Conservation (phyloP, 2,329 filamentous ascomycete species). For the Cladosporium oxysporum region DNA sequence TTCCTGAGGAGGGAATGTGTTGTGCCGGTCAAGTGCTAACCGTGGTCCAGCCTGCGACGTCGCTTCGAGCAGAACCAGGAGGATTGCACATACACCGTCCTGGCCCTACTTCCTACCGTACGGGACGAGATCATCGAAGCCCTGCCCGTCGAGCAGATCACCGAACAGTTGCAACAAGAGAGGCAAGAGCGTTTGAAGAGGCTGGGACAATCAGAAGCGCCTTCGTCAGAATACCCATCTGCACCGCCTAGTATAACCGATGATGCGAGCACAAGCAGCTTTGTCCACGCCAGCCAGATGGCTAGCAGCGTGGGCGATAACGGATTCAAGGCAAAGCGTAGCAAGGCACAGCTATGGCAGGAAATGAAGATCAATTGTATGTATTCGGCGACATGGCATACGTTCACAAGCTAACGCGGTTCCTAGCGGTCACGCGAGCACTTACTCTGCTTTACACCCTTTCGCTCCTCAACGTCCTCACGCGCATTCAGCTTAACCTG, state of each 20-base stretch:
- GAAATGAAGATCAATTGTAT: slow-evolving; percentile 93
- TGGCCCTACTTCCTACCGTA: slow-evolving; percentile 90
- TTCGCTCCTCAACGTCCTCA: slow-evolving; percentile 84
- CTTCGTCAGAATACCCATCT: slow-evolving; percentile 58
- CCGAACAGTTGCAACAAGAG: slow-evolving; percentile 91
- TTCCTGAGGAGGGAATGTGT: background rate
- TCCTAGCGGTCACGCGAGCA: slow-evolving; percentile 80
- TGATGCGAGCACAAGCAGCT: slow-evolving; percentile 82
- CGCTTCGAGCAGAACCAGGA: slow-evolving; percentile 99
- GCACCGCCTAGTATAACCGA: slow-evolving; percentile 71
- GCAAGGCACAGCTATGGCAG: slow-evolving; percentile 93
- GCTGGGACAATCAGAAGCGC: slow-evolving; percentile 51
- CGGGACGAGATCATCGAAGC: slow-evolving; percentile 85
- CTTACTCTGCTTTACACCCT: slow-evolving; percentile 93
- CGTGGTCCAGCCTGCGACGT: slow-evolving; percentile 71
- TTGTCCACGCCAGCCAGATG: slow-evolving; percentile 78
- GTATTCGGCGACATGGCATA: slow-evolving; percentile 37
- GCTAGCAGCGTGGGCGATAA: slow-evolving; percentile 52
- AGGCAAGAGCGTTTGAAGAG: slow-evolving; percentile 67
- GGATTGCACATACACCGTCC: slow-evolving; percentile 95
- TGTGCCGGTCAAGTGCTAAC: background rate
- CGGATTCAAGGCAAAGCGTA: slow-evolving; percentile 64
- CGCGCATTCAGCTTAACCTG: slow-evolving; percentile 93
- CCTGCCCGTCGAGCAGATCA: slow-evolving; percentile 88
- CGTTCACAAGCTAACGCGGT: background rate